Evolutionary conservation across 495 filamentous ascomycete genomes (phyloP).

Genomic region (Lentithecium fluviatile): DNA sequence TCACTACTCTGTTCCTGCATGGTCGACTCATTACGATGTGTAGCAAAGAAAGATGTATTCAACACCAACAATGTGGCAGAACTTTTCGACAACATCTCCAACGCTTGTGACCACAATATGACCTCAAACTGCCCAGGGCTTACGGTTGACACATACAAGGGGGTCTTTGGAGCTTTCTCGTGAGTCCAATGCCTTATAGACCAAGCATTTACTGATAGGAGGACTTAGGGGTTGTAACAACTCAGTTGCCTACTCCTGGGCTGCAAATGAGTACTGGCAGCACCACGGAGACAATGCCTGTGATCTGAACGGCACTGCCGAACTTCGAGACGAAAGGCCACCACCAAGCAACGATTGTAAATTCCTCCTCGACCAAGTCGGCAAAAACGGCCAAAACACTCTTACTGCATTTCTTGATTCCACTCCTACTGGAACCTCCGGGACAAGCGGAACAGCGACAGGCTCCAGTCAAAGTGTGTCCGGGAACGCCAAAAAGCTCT

Average conservation of each 20-base stretch:
- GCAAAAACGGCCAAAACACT: not conserved
- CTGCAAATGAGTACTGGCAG: not conserved
- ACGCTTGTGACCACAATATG: not conserved
- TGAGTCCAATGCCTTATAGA: not conserved
- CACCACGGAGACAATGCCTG: not conserved
- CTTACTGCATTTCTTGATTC: not conserved
- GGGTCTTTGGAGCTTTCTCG: constrained; percentile 8
- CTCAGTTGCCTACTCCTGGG: not conserved
- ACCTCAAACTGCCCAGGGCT: not conserved
- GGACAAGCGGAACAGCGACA: no score
- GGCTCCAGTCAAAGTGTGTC: no score
- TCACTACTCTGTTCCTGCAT: constrained; percentile 1
- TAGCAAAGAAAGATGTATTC: not conserved
- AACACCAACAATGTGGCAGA: not conserved
- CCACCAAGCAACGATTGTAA: not conserved
- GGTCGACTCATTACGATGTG: constrained; percentile 1
- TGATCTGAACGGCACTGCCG: constrained; percentile 1
- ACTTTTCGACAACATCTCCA: not conserved
- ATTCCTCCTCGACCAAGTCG: constrained; percentile 7
- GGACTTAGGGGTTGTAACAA: not conserved
- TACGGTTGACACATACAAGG: not conserved
- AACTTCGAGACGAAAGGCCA: not conserved
- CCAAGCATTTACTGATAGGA: not conserved
- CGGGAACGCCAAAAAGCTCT: no score
- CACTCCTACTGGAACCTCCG: no score